Percentiles rank a stretch among this genome's conserved stretches.
Conservation (phyloP, 495 filamentous ascomycete genomes). For the Ramalina intermedia region DNA sequence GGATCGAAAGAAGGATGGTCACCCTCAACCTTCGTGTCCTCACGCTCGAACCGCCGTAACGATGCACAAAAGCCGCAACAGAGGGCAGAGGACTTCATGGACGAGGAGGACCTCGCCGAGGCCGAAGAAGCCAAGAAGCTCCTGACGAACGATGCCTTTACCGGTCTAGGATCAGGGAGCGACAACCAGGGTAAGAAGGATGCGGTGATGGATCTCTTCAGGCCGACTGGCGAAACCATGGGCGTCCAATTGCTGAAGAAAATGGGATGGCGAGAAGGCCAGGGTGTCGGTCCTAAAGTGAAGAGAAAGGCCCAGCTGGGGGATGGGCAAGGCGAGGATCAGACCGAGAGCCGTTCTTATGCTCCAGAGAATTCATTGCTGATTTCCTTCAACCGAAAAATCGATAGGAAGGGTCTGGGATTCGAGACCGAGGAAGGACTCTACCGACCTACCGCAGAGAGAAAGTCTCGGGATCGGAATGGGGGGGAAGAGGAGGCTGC, state of each 20-base stretch:
- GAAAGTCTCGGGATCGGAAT: slow-evolving; percentile 12
- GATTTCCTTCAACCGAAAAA: slow-evolving; percentile 63
- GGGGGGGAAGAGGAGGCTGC: slow-evolving; percentile 33
- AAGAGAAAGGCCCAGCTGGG: slow-evolving; percentile 59
- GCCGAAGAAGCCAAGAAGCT: slow-evolving; percentile 61
- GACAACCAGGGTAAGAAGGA: slow-evolving; percentile 37
- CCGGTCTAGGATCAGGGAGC: slow-evolving; percentile 60
- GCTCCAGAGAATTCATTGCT: slow-evolving; percentile 74
- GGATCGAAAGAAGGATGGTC: slow-evolving; percentile 98
- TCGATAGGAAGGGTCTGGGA: slow-evolving; percentile 69
- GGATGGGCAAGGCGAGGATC: slow-evolving; percentile 29
- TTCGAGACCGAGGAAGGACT: slow-evolving; percentile 54
- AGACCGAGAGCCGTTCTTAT: slow-evolving; percentile 54
- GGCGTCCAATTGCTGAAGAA: slow-evolving; percentile 73
- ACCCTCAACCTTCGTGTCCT: slow-evolving; percentile 81
- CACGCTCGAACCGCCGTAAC: slow-evolving; percentile 62
- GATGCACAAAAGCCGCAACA: slow-evolving; percentile 44
- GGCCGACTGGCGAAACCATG: slow-evolving; percentile 68
- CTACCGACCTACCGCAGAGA: slow-evolving; percentile 4
- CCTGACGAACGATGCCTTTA: slow-evolving; percentile 56
- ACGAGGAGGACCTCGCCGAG: slow-evolving; percentile 89
- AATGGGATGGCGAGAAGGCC: slow-evolving; percentile 95
- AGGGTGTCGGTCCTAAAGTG: slow-evolving; percentile 85
- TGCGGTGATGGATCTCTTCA: slow-evolving; percentile 62
- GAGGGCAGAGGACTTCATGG: slow-evolving; percentile 89